Evolutionary conservation across 768 basidiomycete genomes (phyloP), one percentile per base, ranked within the genome.

Genomic region (Psilocybe subaeruginosa): DNA sequence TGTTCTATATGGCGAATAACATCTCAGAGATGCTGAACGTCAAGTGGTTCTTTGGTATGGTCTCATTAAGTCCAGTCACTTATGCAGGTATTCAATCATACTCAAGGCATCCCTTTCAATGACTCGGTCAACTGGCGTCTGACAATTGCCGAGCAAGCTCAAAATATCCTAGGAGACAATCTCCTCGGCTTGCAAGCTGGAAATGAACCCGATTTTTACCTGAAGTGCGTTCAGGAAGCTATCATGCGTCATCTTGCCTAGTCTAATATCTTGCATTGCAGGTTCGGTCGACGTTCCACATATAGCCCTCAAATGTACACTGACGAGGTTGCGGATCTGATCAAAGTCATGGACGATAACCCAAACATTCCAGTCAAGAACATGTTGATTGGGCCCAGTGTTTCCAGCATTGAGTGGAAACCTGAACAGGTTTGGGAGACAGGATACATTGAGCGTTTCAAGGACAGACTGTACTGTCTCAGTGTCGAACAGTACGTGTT

Each of bases 141-240:
- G 12, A 70, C 70, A 27, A 85, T 90, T 31, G 88, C 85, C 6
- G 80, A 85, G 67, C 72, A 81, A 43, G 85, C 85, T 3, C 81
- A 90, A 69, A 63, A 72, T 16, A 87, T 91, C 60, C 77, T 93
- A 1, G 91, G 91, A 1, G 75, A 82, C 52, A 79, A 84, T 61
- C 74, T 93, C 17, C 71, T 89, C n/a, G 91, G 88, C 0, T 72
- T 90, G 7, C 87, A 91, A 69, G 82, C 86, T 1, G 90, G 87
- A 2, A 92, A 93, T 69, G 91, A 93, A 73, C 91, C 91, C 14
- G 91, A 94, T 76, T 81, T 92, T 64, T 93, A 88, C 64, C 74
- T 78, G 8, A 60, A 68, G 70, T 79, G 73, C 8, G 72, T 56
- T 7, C 11, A 29, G 2, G 33, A 52, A 53, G 17, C 57, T 37